Evolutionary conservation across 495 filamentous ascomycete species (phyloP), one percentile per base, ranked within the genome.

Genomic region (Coniosporium apollinis): DNA sequence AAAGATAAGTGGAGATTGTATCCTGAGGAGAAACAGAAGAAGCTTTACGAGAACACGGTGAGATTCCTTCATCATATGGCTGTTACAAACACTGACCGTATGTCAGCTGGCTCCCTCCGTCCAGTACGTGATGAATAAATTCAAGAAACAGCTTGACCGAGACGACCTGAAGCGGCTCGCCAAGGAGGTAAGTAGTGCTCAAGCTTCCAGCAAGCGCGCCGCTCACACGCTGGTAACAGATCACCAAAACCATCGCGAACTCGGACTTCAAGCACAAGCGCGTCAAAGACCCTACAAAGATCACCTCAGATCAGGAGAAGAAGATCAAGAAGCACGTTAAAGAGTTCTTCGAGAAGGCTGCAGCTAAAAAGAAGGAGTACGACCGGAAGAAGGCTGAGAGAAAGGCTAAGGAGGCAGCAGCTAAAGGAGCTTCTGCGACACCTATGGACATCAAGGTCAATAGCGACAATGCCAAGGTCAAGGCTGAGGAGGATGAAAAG

Each of bases 21-120:
- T 37, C 64, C 74, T 13, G 60, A 81, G 42, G 83, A 93, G 36
- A 93, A 93, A 56, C 77, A 84, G 54, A 87, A 82, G 68, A 91
- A 82, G 58, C 62, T 91, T 3, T 94, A 93, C 44, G 84, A 92
- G 52, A 84, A 83, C 49, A 87, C 85, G 13, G 83, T 89, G 63
- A 50, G 77, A 53, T 19, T 13, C 10, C 18, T 32, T 32, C 10
- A 8, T 32, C 22, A 14, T 39, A 4, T 37, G n/a, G 4, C 6
- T 17, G 2, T 5, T 37, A 3, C 11, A 10, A 14, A n/a, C n/a
- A n/a, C n/a, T n/a, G n/a, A n/a, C n/a, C n/a, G n/a, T 35, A n/a
- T 9, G 10, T 28, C 20, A 92, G 83, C 61, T 94, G 14, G 76
- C 74, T 47, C 83, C 82, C 9, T 73, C 81, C 43, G 74, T 93